A percentile compares a stretch with the other conserved stretches of the same genome.
These are phyloP conservation scores for Diplosphaera chodatii DNA, from an alignment of 139 green algal genomes.

Conservation along the genomic window DNA sequence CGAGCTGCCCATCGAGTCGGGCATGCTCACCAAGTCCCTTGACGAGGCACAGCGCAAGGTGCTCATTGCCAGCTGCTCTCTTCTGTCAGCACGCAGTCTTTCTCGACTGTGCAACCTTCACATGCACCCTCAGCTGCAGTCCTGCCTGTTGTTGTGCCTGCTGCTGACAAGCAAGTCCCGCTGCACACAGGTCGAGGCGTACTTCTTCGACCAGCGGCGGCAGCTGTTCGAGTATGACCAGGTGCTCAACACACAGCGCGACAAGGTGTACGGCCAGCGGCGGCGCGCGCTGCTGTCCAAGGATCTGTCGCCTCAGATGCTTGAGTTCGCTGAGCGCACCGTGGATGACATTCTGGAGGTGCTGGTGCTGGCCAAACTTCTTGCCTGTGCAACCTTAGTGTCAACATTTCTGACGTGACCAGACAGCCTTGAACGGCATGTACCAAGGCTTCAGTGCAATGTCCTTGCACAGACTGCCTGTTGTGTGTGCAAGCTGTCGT, in stretches of 20 bases:
- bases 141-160: background rate
- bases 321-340: slow-evolving; percentile 91
- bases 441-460: no score
- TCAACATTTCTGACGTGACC: no score
- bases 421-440: no score
- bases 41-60: slow-evolving; percentile 94
- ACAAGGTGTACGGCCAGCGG: slow-evolving; percentile 88
- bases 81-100: no score
- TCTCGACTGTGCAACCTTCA: no score
- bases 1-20: slow-evolving; percentile 94
- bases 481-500: no score
- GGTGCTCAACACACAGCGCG: slow-evolving; percentile 96
- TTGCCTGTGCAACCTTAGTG: background rate
- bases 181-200: slow-evolving; percentile 67
- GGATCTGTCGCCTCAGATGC: slow-evolving; percentile 66
- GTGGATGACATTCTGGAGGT: slow-evolving; percentile 96
- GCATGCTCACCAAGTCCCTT: slow-evolving; percentile 91
- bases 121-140: no score
- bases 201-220: slow-evolving; percentile 98
- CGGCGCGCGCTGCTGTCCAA: slow-evolving; percentile 65
- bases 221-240: slow-evolving; percentile 97
- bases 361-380: background rate
- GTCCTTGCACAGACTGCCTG: no score
- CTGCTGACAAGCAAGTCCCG: background rate
- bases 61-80: background rate